Evolutionary conservation across 495 filamentous ascomycete genomes (phyloP).

Genomic region (Clavariopsis aquatica): DNA sequence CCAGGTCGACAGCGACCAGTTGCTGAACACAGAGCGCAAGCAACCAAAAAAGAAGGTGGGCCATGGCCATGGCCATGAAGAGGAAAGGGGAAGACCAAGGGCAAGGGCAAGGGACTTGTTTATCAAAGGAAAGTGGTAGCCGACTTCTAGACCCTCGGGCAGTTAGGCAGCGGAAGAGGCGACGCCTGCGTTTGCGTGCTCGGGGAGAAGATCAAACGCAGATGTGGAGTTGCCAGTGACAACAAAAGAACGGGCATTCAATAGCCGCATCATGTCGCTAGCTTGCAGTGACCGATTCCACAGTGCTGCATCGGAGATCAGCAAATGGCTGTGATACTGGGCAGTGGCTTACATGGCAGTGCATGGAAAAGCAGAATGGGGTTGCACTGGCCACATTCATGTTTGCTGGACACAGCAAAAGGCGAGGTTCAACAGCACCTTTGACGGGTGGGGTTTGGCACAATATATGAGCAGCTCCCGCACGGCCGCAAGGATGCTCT

Average conservation of each 20-base stretch:
- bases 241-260: slow-evolving; percentile 10
- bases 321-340: background rate
- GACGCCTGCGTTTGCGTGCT: background rate
- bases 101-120: background rate
- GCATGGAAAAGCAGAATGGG: background rate
- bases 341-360: background rate
- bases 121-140: background rate
- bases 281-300: background rate
- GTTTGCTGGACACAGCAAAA: background rate
- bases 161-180: background rate
- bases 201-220: background rate
- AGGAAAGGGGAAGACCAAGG: background rate
- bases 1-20: slow-evolving; percentile 32
- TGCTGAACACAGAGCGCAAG: slow-evolving; percentile 23
- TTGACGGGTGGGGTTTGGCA: background rate
- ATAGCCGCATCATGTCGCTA: slow-evolving; percentile 10
- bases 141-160: background rate
- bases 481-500: background rate
- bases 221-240: slow-evolving; percentile 1
- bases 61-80: slow-evolving; percentile 9
- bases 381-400: background rate
- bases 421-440: background rate
- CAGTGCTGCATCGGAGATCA: background rate
- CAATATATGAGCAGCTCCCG: background rate
- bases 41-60: background rate